A percentile compares a stretch with the other conserved stretches of the same genome.
Evolutionary conservation across 164 flowering plant species (phyloP).

Genomic region (Vitis cinerea): DNA sequence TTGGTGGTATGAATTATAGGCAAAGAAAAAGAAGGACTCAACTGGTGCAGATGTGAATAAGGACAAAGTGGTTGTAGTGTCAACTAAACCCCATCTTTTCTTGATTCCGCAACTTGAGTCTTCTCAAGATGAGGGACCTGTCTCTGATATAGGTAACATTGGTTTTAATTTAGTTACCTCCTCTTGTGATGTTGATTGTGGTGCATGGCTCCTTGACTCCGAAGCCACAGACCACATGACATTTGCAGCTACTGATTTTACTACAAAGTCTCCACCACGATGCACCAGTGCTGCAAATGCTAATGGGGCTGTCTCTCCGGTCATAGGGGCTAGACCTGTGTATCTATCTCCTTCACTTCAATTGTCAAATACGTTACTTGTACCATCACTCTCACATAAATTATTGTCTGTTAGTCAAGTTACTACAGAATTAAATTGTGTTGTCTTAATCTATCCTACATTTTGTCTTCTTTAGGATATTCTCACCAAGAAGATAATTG

Average conservation of each 20-base stretch:
- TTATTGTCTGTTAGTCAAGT: conserved; percentile 14
- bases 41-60: no score
- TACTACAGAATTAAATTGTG: conserved; percentile 7
- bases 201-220: background rate
- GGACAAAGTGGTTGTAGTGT: background rate
- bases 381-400: conserved; percentile 5
- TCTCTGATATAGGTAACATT: background rate
- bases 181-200: background rate
- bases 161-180: background rate
- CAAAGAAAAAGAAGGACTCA: no score
- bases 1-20: no score
- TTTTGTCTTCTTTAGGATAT: no score
- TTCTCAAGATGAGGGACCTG: no score
- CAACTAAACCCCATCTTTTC: no score
- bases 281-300: conserved; percentile 5
- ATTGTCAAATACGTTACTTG: conserved; percentile 4
- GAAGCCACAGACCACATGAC: conserved; percentile 9
- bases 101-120: no score
- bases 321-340: conserved; percentile 3
- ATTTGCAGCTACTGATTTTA: background rate
- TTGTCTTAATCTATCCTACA: background rate
- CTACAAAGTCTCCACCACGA: background rate
- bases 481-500: no score
- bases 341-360: background rate
- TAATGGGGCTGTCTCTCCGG: conserved; percentile 9